A percentile compares a stretch with the other conserved stretches of the same genome.
Conservation (phyloP, 1,139 yeast species). For the Pichia sp. region DNA sequence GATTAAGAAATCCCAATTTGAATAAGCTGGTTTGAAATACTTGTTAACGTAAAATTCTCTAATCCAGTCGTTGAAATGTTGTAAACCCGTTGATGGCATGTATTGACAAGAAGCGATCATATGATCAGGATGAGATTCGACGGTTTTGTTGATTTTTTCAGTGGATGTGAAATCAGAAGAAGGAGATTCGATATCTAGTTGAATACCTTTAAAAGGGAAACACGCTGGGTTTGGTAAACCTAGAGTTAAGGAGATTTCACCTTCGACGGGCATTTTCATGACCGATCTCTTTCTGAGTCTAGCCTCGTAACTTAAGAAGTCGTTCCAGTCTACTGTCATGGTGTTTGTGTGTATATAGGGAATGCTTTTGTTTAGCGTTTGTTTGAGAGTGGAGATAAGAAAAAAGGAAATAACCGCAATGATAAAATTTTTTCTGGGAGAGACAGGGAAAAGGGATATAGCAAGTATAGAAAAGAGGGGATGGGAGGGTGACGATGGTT, state of each 20-base stretch:
- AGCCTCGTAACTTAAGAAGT: constrained; percentile 29
- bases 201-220: constrained; percentile 30
- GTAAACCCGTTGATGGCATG: constrained; percentile 27
- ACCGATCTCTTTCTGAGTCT: constrained; percentile 28
- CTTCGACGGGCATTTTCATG: constrained; percentile 24
- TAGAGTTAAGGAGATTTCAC: constrained; percentile 28
- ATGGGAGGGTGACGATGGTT: too few species aligned
- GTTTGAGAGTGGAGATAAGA: too few species aligned
- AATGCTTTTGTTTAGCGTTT: too few species aligned
- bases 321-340: constrained; percentile 29
- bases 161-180: constrained; percentile 24
- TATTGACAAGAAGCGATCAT: constrained; percentile 31
- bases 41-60: constrained; percentile 19
- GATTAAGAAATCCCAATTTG: constrained; percentile 55
- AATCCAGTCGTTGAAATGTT: constrained; percentile 26
- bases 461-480: too few species aligned
- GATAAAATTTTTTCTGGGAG: too few species aligned
- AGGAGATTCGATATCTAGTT: constrained; percentile 26
- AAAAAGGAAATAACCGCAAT: too few species aligned
- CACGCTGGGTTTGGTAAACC: constrained; percentile 32
- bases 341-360: background rate
- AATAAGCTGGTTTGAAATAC: constrained; percentile 35
- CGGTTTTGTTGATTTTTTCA: constrained; percentile 37
- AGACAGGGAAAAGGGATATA: too few species aligned
- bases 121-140: constrained; percentile 27